Evolutionary conservation across 805 yeast genomes (phyloP).

Genomic region (Grigorovia yakushimaensis): DNA sequence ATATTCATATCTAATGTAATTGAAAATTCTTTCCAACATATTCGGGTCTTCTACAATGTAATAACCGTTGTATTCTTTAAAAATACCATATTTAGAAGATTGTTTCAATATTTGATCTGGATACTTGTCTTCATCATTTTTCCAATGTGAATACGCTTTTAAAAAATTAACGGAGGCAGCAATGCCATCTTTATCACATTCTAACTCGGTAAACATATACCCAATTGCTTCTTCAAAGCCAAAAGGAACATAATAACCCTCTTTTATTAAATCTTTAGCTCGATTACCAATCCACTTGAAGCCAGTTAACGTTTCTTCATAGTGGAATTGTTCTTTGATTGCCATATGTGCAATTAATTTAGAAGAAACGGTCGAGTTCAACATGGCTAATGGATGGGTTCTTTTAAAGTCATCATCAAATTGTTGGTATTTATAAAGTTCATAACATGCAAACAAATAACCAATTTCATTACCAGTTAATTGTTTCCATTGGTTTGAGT

Average conservation of each 20-base stretch:
- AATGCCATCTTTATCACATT: constrained; percentile 87
- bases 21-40: constrained; percentile 47
- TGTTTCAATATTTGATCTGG: constrained; percentile 40
- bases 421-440: constrained; percentile 31
- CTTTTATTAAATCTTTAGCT: constrained; percentile 57
- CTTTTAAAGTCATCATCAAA: constrained; percentile 19
- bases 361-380: constrained; percentile 90
- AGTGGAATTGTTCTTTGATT: constrained; percentile 45
- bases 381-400: constrained; percentile 39
- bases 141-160: constrained; percentile 54
- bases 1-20: constrained; percentile 36
- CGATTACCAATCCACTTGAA: constrained; percentile 96
- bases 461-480: constrained; percentile 91
- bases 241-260: constrained; percentile 70
- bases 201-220: constrained; percentile 69
- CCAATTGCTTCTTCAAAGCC: constrained; percentile 96
- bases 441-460: constrained; percentile 62
- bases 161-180: constrained; percentile 69
- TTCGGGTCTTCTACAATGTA: constrained; percentile 51
- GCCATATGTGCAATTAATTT: constrained; percentile 71
- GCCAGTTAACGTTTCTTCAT: constrained; percentile 82
- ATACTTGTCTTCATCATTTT: constrained; percentile 16
- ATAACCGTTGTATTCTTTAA: constrained; percentile 80
- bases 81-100: constrained; percentile 64
- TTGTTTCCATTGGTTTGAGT: constrained; percentile 52